Evolutionary conservation across 164 flowering plant species (phyloP).

Genomic region (Saururus chinensis): DNA sequence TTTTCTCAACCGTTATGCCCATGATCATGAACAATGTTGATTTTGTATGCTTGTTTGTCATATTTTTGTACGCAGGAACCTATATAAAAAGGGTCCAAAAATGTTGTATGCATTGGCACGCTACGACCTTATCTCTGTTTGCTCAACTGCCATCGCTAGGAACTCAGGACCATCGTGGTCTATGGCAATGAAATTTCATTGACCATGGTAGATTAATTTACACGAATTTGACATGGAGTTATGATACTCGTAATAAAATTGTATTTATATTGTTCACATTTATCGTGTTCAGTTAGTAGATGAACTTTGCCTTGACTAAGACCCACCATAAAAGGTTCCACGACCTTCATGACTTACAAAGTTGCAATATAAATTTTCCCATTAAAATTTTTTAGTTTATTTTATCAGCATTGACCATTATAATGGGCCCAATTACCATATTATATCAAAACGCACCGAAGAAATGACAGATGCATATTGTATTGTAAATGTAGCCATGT

Average conservation of each 20-base stretch:
- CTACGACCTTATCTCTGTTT: constrained; percentile 4
- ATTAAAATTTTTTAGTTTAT: too few species aligned
- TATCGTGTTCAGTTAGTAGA: not conserved
- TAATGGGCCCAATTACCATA: too few species aligned
- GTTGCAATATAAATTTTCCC: not conserved
- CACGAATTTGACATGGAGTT: not conserved
- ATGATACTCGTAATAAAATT: not conserved
- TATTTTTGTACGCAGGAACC: not conserved
- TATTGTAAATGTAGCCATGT: too few species aligned
- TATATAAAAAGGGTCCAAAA: not conserved
- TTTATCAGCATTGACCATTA: too few species aligned
- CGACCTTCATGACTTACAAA: not conserved
- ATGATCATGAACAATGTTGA: constrained; percentile 16
- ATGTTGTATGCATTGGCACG: constrained; percentile 6
- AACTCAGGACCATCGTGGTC: not conserved
- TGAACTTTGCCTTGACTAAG: not conserved
- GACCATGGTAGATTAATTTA: not conserved
- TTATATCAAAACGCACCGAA: too few species aligned
- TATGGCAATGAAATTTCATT: not conserved
- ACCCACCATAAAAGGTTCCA: not conserved
- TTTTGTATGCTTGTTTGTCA: constrained; percentile 3
- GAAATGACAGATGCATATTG: not conserved
- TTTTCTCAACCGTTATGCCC: constrained; percentile 52
- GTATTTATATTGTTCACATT: not conserved
- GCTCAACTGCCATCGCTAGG: constrained; percentile 14